Percentiles rank a stretch among this genome's conserved stretches.
Conservation (phyloP, 1,284 basidiomycete genomes). For the Quambalaria eucalypti region DNA sequence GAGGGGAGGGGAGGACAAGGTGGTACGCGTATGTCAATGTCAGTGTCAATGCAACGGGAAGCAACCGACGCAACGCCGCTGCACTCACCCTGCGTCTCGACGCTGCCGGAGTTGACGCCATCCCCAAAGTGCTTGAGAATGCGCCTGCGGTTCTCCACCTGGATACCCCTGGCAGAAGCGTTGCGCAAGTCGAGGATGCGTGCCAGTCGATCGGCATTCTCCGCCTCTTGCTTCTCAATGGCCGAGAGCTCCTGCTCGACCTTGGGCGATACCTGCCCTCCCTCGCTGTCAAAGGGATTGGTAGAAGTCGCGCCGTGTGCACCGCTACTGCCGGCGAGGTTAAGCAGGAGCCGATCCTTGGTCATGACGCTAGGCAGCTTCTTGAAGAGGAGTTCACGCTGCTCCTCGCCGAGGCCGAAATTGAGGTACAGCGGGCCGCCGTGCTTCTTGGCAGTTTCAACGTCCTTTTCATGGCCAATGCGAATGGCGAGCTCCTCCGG, state of each 20-base stretch:
- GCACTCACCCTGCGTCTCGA: constrained; percentile 74
- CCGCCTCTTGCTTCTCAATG: constrained; percentile 19
- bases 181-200: constrained; percentile 74
- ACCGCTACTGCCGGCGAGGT: neutral
- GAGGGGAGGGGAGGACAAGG: neutral
- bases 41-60: neutral
- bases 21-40: neutral
- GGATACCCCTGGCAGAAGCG: constrained; percentile 71
- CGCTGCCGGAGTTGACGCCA: constrained; percentile 67
- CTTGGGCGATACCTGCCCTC: neutral
- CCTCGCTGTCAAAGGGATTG: too few species aligned
- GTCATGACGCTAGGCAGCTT: constrained; percentile 38
- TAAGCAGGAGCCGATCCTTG: constrained; percentile 33
- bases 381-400: constrained; percentile 36
- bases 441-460: constrained; percentile 1
- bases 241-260: constrained; percentile 4
- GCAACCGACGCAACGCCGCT: neutral
- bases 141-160: constrained; percentile 72
- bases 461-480: neutral
- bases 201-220: constrained; percentile 61
- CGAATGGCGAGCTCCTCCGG: neutral
- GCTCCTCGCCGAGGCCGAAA: constrained; percentile 28
- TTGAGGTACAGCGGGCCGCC: constrained; percentile 39
- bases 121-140: constrained; percentile 71
- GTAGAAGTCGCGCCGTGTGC: neutral